A percentile compares a stretch with the other conserved stretches of the same genome.
These are phyloP conservation scores for Stramenopiles sp. DNA, from an alignment of 352 stramenopile genomes.

Conservation along the genomic window DNA sequence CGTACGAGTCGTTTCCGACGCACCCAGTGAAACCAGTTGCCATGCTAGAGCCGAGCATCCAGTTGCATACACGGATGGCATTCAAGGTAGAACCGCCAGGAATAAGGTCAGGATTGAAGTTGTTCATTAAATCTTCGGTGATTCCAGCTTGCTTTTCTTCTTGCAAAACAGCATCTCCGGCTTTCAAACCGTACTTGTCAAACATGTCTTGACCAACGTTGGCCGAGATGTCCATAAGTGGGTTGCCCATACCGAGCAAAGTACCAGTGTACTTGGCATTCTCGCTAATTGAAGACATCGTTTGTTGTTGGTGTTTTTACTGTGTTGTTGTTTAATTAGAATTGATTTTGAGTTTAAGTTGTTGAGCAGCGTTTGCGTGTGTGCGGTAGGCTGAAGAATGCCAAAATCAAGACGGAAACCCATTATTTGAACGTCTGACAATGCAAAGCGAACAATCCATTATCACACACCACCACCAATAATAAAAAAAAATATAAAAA, in stretches of 20 bases:
- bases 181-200: slow-evolving; percentile 83
- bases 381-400: too few species aligned
- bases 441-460: too few species aligned
- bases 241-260: slow-evolving; percentile 90
- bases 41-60: slow-evolving; percentile 74
- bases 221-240: slow-evolving; percentile 90
- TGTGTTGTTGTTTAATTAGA: too few species aligned
- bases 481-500: too few species aligned
- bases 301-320: too few species aligned
- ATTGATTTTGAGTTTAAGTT: too few species aligned
- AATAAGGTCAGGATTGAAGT: slow-evolving; percentile 80
- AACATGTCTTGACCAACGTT: slow-evolving; percentile 78
- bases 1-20: slow-evolving; percentile 85
- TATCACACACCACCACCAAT: too few species aligned
- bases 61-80: slow-evolving; percentile 95
- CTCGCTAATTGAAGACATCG: not conserved
- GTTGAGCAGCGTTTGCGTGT: too few species aligned
- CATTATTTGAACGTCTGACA: too few species aligned
- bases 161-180: slow-evolving; percentile 76
- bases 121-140: slow-evolving; percentile 71
- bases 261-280: slow-evolving; percentile 22
- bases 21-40: slow-evolving; percentile 85
- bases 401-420: too few species aligned
- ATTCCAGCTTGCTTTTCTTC: slow-evolving; percentile 91
- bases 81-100: slow-evolving; percentile 95